Percentiles rank a stretch among this genome's conserved stretches.
Evolutionary conservation across 1,139 yeast species (phyloP).

Genomic region (Saccharomycopsis hybrid): DNA sequence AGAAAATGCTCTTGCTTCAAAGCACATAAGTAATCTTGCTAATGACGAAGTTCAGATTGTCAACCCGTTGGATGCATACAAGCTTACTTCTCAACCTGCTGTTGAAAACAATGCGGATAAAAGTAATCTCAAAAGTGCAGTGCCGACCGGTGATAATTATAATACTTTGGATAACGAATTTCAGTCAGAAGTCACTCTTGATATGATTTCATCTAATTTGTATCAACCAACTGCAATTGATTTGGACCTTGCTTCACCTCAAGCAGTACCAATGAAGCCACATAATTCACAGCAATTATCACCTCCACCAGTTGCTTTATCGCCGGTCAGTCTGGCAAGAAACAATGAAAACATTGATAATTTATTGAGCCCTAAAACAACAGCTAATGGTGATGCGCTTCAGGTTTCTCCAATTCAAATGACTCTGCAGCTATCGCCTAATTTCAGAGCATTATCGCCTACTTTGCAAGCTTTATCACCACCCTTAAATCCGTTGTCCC

Average conservation of each 20-base stretch:
- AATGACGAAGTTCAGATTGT: conserved; percentile 5
- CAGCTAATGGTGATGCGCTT: conserved; percentile 14
- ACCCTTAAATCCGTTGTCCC: conserved; percentile 19
- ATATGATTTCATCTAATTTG: conserved; percentile 48
- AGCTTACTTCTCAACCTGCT: not conserved
- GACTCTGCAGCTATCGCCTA: conserved; percentile 24
- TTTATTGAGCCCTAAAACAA: conserved; percentile 5
- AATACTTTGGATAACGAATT: conserved; percentile 29
- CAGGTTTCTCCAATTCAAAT: conserved; percentile 27
- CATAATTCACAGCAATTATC: too few relatives aligned
- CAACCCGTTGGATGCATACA: conserved; percentile 14
- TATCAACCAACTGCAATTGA: conserved; percentile 48
- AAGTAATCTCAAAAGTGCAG: too few relatives aligned
- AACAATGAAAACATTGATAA: conserved; percentile 3
- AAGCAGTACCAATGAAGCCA: conserved; percentile 51
- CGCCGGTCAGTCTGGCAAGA: conserved; percentile 22
- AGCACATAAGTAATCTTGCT: conserved; percentile 15
- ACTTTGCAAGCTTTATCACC: conserved; percentile 21
- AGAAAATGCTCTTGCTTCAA: conserved; percentile 9
- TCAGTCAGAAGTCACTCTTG: conserved; percentile 34
- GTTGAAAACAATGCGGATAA: too few relatives aligned
- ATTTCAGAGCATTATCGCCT: conserved; percentile 20
- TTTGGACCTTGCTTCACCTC: conserved; percentile 48
- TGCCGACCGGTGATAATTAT: conserved; percentile 17
- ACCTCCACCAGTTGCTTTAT: conserved; percentile 30